Conservation (phyloP, 2,329 filamentous ascomycete genomes). For the Colletotrichum sp. region DNA sequence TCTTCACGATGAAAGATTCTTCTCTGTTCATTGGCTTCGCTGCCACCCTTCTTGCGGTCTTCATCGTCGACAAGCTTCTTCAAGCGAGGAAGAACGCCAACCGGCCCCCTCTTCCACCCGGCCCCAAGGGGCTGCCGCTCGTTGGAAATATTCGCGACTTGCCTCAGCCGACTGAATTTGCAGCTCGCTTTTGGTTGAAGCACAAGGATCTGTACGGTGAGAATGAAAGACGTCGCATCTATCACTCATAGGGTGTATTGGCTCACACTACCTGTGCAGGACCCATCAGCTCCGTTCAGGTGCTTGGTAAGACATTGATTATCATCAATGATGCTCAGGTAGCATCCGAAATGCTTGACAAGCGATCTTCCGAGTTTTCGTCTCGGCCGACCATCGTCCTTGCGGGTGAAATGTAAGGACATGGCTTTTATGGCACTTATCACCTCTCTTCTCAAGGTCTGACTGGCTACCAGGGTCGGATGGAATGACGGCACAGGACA, state of each 20-base stretch:
- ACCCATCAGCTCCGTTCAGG: constrained; percentile 34
- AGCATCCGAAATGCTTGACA: constrained; percentile 42
- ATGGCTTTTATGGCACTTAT: no score
- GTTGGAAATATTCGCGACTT: constrained; percentile 52
- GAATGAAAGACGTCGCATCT: no score
- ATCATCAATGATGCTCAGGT: constrained; percentile 41
- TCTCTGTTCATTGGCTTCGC: neutral
- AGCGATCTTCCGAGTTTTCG: constrained; percentile 33
- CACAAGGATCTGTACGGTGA: constrained; percentile 38
- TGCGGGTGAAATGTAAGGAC: constrained; percentile 38
- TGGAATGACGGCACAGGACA: constrained; percentile 41
- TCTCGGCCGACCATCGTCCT: constrained; percentile 35
- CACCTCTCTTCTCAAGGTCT: fast-evolving
- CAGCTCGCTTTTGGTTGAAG: constrained; percentile 37
- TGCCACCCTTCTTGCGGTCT: neutral
- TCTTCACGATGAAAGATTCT: neutral
- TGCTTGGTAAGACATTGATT: constrained; percentile 43
- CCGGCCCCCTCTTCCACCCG: constrained; percentile 23
- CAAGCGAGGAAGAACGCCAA: neutral
- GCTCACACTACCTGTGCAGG: neutral
- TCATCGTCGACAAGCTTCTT: neutral
- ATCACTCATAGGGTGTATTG: fast-evolving
- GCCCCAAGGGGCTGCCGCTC: constrained; percentile 39
- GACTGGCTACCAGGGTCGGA: constrained; percentile 27
- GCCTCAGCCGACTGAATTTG: constrained; percentile 34